phyloP scores from a whole-genome alignment of 768 basidiomycete species.

The Termitomyces sp. region DNA sequence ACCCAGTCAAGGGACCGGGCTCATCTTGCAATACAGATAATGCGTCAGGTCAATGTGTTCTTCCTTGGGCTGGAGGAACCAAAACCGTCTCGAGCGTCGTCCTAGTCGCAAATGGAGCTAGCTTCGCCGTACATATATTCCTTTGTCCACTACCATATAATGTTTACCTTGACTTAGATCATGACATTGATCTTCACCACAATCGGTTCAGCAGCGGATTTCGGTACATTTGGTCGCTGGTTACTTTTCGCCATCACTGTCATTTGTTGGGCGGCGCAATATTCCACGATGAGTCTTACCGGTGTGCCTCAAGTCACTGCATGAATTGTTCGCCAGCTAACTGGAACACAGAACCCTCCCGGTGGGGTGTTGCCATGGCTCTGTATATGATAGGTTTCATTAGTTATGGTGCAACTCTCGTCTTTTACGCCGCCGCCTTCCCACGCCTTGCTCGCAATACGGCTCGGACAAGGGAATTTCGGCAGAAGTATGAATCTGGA shows the following conservation, averaged over 20 bases:
- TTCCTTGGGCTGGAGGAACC: slow-evolving; percentile 72
- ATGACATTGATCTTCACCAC: slow-evolving; percentile 84
- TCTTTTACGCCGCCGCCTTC: slow-evolving; percentile 76
- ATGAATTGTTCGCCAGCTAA: background rate
- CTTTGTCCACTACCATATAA: background rate
- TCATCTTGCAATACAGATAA: slow-evolving; percentile 52
- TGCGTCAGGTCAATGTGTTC: slow-evolving; percentile 68
- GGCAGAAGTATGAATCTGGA: slow-evolving; percentile 51
- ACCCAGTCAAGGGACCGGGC: slow-evolving; percentile 63
- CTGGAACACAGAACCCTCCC: slow-evolving; percentile 41
- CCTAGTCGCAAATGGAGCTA: slow-evolving; percentile 69
- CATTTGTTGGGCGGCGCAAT: slow-evolving; percentile 79
- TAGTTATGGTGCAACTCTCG: slow-evolving; percentile 73
- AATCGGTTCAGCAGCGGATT: slow-evolving; percentile 69
- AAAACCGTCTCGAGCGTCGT: slow-evolving; percentile 73
- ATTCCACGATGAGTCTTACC: slow-evolving; percentile 68
- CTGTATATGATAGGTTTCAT: slow-evolving; percentile 78
- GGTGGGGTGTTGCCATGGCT: slow-evolving; percentile 75
- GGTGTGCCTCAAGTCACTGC: slow-evolving; percentile 29
- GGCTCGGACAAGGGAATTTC: slow-evolving; percentile 47
- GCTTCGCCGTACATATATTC: slow-evolving; percentile 31
- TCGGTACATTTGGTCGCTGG: slow-evolving; percentile 75
- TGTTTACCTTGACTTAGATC: slow-evolving; percentile 30
- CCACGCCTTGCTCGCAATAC: slow-evolving; percentile 82
- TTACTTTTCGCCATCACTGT: slow-evolving; percentile 63